phyloP scores from a whole-genome alignment of 2,329 filamentous ascomycete genomes.

The Cercospora nicotianae region DNA sequence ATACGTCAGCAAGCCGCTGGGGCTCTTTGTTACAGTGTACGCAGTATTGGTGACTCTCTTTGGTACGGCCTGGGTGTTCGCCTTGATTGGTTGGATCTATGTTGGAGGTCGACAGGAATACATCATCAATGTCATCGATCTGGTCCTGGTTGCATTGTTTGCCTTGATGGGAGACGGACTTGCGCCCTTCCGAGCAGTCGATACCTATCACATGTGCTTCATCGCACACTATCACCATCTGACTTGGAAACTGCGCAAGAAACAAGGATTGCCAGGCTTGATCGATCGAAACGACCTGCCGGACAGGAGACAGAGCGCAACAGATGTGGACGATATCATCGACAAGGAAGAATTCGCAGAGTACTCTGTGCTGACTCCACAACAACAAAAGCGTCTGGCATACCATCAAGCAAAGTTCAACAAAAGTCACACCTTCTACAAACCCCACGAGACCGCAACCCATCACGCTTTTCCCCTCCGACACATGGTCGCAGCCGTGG shows the following conservation, averaged over 20 bases:
- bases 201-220: slow-evolving; percentile 86
- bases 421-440: slow-evolving; percentile 85
- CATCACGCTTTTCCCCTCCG: slow-evolving; percentile 76
- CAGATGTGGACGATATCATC: slow-evolving; percentile 42
- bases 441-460: slow-evolving; percentile 80
- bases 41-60: slow-evolving; percentile 80
- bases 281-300: slow-evolving; percentile 71
- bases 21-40: slow-evolving; percentile 81
- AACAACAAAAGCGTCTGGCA: slow-evolving; percentile 68
- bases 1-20: slow-evolving; percentile 72
- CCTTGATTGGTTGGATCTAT: slow-evolving; percentile 84
- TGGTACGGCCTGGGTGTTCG: slow-evolving; percentile 85
- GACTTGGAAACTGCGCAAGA: slow-evolving; percentile 63
- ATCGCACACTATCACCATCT: slow-evolving; percentile 70
- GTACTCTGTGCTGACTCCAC: slow-evolving; percentile 61
- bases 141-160: slow-evolving; percentile 61
- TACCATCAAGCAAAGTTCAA: slow-evolving; percentile 79
- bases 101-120: slow-evolving; percentile 70
- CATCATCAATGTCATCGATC: slow-evolving; percentile 56
- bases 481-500: slow-evolving; percentile 73
- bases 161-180: slow-evolving; percentile 63
- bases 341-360: slow-evolving; percentile 51
- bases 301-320: slow-evolving; percentile 33
- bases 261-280: slow-evolving; percentile 62
- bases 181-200: slow-evolving; percentile 70